phyloP scores from a whole-genome alignment of 208 protist genomes.

The Acanthamoeba triangularis region DNA sequence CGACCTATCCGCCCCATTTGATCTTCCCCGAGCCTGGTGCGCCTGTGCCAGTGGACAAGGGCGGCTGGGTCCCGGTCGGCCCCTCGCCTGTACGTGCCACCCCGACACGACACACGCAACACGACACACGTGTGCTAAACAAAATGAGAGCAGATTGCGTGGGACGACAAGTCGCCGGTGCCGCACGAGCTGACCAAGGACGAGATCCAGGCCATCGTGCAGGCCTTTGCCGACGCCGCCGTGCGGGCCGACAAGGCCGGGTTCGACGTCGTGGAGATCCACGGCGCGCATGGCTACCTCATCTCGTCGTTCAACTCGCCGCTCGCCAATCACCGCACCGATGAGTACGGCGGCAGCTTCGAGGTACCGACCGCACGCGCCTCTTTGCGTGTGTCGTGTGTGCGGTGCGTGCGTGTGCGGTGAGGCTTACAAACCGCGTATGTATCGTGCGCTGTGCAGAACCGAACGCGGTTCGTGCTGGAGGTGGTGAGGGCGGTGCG shows the following conservation, averaged over 20 bases:
- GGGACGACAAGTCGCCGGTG: slow-evolving; percentile 82
- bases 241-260: slow-evolving; percentile 91
- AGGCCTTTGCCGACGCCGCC: slow-evolving; percentile 90
- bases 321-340: slow-evolving; percentile 92
- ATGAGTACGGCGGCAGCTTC: slow-evolving; percentile 94
- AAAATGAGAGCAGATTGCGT: neutral
- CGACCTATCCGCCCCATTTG: slow-evolving; percentile 12
- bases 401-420: neutral
- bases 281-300: slow-evolving; percentile 95
- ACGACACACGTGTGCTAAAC: neutral
- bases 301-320: slow-evolving; percentile 93
- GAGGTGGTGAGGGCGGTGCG: slow-evolving; percentile 91
- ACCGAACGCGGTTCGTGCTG: slow-evolving; percentile 85
- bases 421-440: neutral
- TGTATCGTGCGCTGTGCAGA: neutral
- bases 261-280: slow-evolving; percentile 95
- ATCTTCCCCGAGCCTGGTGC: neutral
- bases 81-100: slow-evolving; percentile 24
- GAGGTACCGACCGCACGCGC: slow-evolving; percentile 62
- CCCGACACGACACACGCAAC: too few relatives aligned
- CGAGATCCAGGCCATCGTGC: slow-evolving; percentile 90
- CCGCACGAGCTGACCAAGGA: slow-evolving; percentile 88
- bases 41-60: slow-evolving; percentile 72
- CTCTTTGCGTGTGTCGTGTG: slow-evolving; percentile 86
- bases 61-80: neutral